A percentile compares a stretch with the other conserved stretches of the same genome.
phyloP scores from a whole-genome alignment of 306 rosid species.

The Cicer arietinum region DNA sequence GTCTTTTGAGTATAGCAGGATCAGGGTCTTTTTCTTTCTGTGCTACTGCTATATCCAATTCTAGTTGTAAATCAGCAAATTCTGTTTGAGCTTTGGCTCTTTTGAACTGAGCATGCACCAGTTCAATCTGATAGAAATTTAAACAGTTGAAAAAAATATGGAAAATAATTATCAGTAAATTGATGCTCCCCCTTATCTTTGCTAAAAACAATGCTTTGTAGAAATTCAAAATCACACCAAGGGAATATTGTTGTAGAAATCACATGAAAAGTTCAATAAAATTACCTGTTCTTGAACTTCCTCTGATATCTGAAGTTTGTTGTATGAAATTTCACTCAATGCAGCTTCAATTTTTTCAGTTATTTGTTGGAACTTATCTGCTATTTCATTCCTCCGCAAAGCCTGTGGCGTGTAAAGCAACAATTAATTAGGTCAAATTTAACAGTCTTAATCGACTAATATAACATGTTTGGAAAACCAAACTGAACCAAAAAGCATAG shows the following conservation, averaged over 20 bases:
- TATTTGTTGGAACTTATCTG: constrained; percentile 60
- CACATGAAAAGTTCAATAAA: constrained; percentile 3
- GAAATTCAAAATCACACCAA: constrained; percentile 9
- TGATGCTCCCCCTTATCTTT: constrained; percentile 20
- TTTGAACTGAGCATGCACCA: constrained; percentile 90
- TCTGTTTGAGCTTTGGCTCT: constrained; percentile 77
- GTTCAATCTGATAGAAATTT: constrained; percentile 70
- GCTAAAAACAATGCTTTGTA: constrained; percentile 2
- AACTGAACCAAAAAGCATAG: not conserved
- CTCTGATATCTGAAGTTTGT: constrained; percentile 68
- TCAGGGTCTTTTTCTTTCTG: constrained; percentile 72
- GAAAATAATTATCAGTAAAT: constrained; percentile 20
- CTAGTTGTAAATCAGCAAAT: constrained; percentile 69
- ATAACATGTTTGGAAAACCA: not conserved
- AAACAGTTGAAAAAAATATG: constrained; percentile 13
- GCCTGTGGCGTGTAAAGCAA: constrained; percentile 59
- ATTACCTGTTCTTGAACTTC: constrained; percentile 98
- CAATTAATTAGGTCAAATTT: constrained; percentile 28
- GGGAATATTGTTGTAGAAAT: constrained; percentile 4
- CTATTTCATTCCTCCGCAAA: constrained; percentile 57
- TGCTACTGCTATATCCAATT: constrained; percentile 64
- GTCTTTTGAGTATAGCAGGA: constrained; percentile 70
- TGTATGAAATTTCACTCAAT: constrained; percentile 66
- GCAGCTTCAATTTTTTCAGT: constrained; percentile 76
- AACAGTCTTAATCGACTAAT: constrained; percentile 21